phyloP scores from a whole-genome alignment of 2,329 filamentous ascomycete genomes.

The Westerdykella aurantiaca region DNA sequence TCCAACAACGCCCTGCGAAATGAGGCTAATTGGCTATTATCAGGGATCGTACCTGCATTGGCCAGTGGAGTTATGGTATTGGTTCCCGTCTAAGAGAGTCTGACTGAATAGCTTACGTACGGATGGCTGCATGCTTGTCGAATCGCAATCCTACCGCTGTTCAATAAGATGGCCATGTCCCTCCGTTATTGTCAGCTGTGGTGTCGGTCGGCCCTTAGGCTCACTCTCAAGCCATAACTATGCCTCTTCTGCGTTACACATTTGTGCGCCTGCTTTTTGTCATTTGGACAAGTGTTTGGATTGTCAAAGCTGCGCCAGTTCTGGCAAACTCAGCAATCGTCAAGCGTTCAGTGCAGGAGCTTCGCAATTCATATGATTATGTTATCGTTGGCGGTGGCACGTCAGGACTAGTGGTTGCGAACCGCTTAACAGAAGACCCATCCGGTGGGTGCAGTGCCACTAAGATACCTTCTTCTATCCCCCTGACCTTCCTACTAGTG shows the following conservation, averaged over 20 bases:
- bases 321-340: not conserved
- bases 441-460: conserved; percentile 9
- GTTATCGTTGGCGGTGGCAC: conserved; percentile 29
- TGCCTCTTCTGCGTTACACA: not conserved
- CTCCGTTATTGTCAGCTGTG: no score
- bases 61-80: no score
- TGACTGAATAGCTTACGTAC: no score
- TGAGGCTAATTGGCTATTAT: no score
- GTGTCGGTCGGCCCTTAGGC: no score
- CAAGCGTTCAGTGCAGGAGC: not conserved
- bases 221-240: no score
- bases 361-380: conserved; percentile 19
- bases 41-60: no score
- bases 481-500: conserved; percentile 10
- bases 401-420: conserved; percentile 26
- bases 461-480: not conserved
- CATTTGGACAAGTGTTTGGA: not conserved
- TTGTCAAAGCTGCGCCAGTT: not conserved
- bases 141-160: no score
- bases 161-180: no score
- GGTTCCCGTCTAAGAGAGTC: no score
- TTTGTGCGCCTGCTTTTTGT: not conserved
- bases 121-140: no score
- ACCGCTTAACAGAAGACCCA: conserved; percentile 25
- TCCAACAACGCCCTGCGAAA: no score